Base-by-base conservation (phyloP, 164 flowering plant species). In the Cinnamomum chago region DNA sequence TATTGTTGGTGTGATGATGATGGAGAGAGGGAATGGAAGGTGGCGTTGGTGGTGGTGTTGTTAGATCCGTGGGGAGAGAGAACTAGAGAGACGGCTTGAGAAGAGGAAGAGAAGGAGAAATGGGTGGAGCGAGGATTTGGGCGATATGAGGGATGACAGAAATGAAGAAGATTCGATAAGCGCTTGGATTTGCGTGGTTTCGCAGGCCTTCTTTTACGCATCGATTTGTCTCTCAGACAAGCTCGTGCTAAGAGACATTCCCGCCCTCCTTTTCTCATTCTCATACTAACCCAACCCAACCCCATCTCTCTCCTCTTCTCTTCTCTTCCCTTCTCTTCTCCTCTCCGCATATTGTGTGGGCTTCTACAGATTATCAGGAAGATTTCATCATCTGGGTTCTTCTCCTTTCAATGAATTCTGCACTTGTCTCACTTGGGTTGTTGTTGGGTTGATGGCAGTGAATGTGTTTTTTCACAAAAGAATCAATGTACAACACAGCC, bases 111-210 rank as follows among this genome's bases (percentile, higher is more conserved):
- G 79, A 79, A 67, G 69, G 69, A 72, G 68, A 30, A 76, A 73
- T 77, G 82, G 82, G 86, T 81, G 78, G 86, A 83, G 86, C 88
- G 83, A 83, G 81, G 78, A 82, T 81, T 76, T 83, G 86, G 87
- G 81, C 86, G 79, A 87, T 12, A 80, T 77, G 75, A 23, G 81
- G 65, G 72, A 52, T 40, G 28, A 52, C 72, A 68, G 20, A 55
- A 55, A 55, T 3, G 60, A 55, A 55, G 72, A 74, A 64, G 72
- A 65, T 75, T 71, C 60, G 68, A 24, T 64, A 47, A 65, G 68
- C 47, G 64, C 65, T 71, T 71, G 73, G 73, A 71, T 71, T 58
- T 71, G 65, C 66, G 66, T 71, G 50, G 73, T 70, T 71, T 71
- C 18, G 24, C 30, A 71, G 50, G 62, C 25, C 74, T 12, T 15